Base-by-base conservation (phyloP, 768 basidiomycete species). In the Sporobolomyces pararoseus region DNA sequence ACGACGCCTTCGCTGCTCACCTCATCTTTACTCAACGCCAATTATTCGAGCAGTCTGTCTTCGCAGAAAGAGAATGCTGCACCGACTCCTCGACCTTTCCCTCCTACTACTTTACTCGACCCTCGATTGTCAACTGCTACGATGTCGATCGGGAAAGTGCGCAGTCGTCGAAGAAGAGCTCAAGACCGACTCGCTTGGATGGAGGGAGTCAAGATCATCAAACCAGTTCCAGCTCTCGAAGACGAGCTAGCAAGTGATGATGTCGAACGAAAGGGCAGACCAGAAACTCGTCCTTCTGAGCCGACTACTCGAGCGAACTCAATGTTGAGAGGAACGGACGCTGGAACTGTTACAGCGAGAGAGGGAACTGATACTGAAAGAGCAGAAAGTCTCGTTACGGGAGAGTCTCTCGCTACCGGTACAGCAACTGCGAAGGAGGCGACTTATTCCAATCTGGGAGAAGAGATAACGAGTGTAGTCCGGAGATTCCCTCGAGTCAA, bases 401-500 rank as follows among this genome's bases (percentile, higher is more conserved):
- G 59, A 50, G 68, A 69, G 35, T 72, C 71, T 25, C 53, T 52
- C 32, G 44, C 37, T 25, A 75, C 74, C 2, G 72, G 71, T 63
- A 57, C 75, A 68, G 44, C 66, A 67, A 62, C 75, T 67, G 59
- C 73, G 68, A 66, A 74, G 73, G 66, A 72, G 67, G 4, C 75
- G 27, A 39, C 52, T 9, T 70, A 67, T 39, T 58, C 58, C 10
- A 72, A 71, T 27, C 47, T 74, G 6, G 75, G 71, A 10, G 68
- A 74, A 46, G 75, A 76, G 63, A 73, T 78, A 27, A 74, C 74
- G 27, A 65, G 85, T 12, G 90, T 89, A 12, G 81, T 89, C 37
- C 86, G 83, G 9, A 86, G 84, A 73, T 83, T 92, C 29, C 84
- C 85, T 13, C 89, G 89, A 76, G 86, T 91, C 76, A 89, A 88